Conservation (phyloP, 2,329 filamentous ascomycete species). For the Pestalotiopsis sp. region DNA sequence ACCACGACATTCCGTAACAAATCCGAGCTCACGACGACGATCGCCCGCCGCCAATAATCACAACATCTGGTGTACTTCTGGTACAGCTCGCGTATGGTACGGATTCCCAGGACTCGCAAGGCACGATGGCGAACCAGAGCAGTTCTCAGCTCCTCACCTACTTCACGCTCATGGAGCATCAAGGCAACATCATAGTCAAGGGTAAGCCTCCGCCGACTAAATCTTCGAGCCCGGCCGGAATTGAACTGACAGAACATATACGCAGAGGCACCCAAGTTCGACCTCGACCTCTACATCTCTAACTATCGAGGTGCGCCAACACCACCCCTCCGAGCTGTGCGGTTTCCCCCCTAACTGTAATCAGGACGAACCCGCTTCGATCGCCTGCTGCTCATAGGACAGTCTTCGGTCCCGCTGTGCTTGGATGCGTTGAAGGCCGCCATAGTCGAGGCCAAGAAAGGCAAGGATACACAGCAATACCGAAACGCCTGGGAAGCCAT, state of each 20-base stretch:
- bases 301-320: constrained; percentile 77
- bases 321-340: constrained; percentile 3
- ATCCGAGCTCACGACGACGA: too few relatives aligned
- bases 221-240: neutral
- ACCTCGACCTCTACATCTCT: constrained; percentile 86
- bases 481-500: constrained; percentile 68
- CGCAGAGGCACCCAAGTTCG: constrained; percentile 80
- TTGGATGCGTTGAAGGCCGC: constrained; percentile 81
- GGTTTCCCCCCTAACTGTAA: constrained; percentile 13
- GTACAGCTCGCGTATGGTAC: neutral
- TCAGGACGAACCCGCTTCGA: constrained; percentile 79
- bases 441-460: constrained; percentile 73
- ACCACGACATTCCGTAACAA: too few relatives aligned
- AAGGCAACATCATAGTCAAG: constrained; percentile 50
- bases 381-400: constrained; percentile 81
- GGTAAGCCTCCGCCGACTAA: constrained; percentile 34
- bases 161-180: constrained; percentile 49
- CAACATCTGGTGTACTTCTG: neutral
- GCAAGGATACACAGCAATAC: constrained; percentile 75
- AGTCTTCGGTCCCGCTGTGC: constrained; percentile 73
- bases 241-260: neutral
- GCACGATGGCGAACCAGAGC: constrained; percentile 39
- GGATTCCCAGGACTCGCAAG: constrained; percentile 1
- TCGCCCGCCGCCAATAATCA: too few relatives aligned
- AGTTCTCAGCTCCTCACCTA: constrained; percentile 37